phyloP scores from a whole-genome alignment of 2,329 filamentous ascomycete genomes.

The Fusarium heterosporum region DNA sequence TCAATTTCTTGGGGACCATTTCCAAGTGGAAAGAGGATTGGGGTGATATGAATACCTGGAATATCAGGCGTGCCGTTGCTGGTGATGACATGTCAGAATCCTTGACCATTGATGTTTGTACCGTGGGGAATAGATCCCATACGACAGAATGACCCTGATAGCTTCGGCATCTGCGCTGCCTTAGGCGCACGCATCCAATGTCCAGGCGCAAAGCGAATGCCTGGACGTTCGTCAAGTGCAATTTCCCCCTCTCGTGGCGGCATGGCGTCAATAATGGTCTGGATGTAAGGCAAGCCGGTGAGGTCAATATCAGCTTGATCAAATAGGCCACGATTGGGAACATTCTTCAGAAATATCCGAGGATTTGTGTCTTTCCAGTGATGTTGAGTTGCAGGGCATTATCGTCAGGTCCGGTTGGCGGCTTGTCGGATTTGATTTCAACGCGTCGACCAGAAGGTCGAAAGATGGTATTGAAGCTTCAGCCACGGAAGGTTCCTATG shows the following conservation, averaged over 20 bases:
- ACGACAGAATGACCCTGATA: not conserved
- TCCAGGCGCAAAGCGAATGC: not conserved
- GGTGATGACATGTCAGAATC: not conserved
- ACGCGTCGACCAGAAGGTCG: not conserved
- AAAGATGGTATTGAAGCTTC: conserved; percentile 4
- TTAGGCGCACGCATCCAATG: not conserved
- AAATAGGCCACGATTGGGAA: not conserved
- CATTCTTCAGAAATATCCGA: not conserved
- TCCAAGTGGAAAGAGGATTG: not conserved
- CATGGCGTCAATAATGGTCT: not conserved
- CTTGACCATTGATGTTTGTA: not conserved
- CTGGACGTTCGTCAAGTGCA: not conserved
- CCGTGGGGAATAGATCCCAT: conserved; percentile 8
- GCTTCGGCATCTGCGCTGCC: not conserved
- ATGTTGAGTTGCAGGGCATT: not conserved
- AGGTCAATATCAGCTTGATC: not conserved
- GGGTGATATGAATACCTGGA: not conserved
- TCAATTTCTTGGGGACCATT: not conserved
- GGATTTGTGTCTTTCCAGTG: not conserved
- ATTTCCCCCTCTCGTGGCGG: not conserved
- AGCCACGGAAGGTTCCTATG: not conserved
- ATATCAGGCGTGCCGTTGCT: not conserved
- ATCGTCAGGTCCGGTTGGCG: not conserved
- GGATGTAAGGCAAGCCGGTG: not conserved
- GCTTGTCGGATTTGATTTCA: not conserved